Conservation (phyloP, 1,284 basidiomycete species). For the Xerocomus tenax region DNA sequence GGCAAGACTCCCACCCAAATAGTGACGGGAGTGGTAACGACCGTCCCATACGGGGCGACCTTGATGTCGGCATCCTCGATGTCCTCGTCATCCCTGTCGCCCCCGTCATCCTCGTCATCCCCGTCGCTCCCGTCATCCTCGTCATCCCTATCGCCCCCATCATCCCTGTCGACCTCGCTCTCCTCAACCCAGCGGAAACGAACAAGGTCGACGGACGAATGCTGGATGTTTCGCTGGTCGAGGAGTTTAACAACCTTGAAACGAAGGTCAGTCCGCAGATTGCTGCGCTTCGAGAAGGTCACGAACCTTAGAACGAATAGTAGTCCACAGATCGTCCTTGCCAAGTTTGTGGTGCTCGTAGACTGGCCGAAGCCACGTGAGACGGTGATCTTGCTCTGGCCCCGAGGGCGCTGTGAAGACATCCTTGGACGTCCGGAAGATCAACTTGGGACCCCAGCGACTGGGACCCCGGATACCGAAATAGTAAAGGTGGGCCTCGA, state of each 20-base stretch:
- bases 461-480: neutral
- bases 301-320: neutral
- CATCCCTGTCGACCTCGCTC: too few relatives aligned
- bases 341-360: neutral
- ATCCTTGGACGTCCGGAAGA: neutral
- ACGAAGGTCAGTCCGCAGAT: neutral
- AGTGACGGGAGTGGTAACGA: constrained; percentile 15
- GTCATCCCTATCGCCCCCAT: too few relatives aligned
- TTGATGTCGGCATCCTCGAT: neutral
- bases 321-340: neutral
- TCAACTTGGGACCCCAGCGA: neutral
- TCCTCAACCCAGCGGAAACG: neutral
- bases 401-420: neutral
- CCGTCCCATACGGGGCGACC: neutral
- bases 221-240: neutral
- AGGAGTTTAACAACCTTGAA: neutral
- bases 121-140: too few relatives aligned
- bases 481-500: neutral
- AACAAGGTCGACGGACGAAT: neutral
- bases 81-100: too few relatives aligned
- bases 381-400: neutral
- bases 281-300: neutral
- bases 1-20: constrained; percentile 28
- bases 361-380: neutral
- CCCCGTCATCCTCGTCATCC: too few relatives aligned